phyloP scores from a whole-genome alignment of 129 eudicot genomes.

The Helichrysum umbraculigerum region DNA sequence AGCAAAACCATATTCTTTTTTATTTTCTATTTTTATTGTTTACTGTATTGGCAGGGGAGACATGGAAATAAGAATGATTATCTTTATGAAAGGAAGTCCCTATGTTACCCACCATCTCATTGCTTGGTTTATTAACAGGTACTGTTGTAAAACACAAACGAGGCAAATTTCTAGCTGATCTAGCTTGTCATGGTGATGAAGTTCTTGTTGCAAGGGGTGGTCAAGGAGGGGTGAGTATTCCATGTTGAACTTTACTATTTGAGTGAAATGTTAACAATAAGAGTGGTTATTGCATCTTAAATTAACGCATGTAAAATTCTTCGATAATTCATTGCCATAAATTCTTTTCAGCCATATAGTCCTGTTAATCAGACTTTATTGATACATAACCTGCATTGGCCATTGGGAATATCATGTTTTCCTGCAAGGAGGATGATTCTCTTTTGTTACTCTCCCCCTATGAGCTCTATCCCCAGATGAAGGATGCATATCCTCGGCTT shows the following conservation, averaged over 20 bases:
- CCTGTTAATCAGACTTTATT: constrained; percentile 12
- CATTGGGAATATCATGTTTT: background rate
- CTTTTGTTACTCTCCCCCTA: background rate
- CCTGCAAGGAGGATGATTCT: background rate
- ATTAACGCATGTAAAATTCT: background rate
- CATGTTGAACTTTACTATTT: background rate
- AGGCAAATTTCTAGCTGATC: constrained; percentile 92
- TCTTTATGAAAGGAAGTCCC: background rate
- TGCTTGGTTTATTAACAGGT: constrained; percentile 45
- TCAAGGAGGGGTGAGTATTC: constrained; percentile 89
- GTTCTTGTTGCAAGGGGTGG: constrained; percentile 98
- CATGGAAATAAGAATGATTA: background rate
- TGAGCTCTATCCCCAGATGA: background rate
- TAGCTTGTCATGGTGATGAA: constrained; percentile 90
- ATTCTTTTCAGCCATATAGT: constrained; percentile 4
- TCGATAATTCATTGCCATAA: constrained; percentile 7
- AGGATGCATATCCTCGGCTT: constrained; percentile 1
- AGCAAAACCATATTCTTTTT: constrained; percentile 4
- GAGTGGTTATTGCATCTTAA: constrained; percentile 7
- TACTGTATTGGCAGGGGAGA: background rate
- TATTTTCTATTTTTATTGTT: background rate
- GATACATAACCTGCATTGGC: constrained; percentile 5
- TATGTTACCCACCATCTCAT: background rate
- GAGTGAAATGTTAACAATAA: constrained; percentile 5
- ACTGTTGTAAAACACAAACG: constrained; percentile 93